Percentiles rank a stretch among this genome's conserved stretches.
Evolutionary conservation across 2,329 filamentous ascomycete genomes (phyloP).

Genomic region (Endoconidiophora laricicola): DNA sequence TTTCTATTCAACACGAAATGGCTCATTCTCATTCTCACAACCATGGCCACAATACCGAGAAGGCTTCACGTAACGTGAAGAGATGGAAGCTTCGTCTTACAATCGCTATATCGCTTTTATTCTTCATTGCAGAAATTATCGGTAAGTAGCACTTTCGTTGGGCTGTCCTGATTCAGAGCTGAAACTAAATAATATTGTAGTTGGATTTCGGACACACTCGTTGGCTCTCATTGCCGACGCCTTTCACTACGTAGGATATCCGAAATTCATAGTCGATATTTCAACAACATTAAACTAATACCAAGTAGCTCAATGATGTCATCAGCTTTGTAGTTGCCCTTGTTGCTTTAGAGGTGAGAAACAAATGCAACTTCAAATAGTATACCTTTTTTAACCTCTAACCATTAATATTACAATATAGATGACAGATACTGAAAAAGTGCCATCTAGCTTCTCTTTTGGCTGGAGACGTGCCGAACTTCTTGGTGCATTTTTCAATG

Average conservation of each 20-base stretch:
- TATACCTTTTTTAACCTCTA: background rate
- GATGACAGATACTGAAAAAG: constrained; percentile 37
- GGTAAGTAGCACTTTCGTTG: constrained; percentile 20
- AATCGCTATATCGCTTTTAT: constrained; percentile 32
- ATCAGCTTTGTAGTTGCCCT: constrained; percentile 53
- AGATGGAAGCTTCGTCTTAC: constrained; percentile 31
- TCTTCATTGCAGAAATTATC: constrained; percentile 35
- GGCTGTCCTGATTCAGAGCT: constrained; percentile 8
- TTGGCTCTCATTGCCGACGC: constrained; percentile 61
- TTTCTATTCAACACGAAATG: background rate
- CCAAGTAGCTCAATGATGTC: constrained; percentile 47
- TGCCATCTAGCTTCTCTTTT: constrained; percentile 46
- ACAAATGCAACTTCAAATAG: background rate
- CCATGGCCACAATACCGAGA: background rate
- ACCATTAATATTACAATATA: constrained; percentile 17
- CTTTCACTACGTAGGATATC: constrained; percentile 50
- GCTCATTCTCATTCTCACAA: background rate
- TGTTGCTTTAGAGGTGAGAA: constrained; percentile 40
- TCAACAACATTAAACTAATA: constrained; percentile 10
- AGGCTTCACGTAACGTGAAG: constrained; percentile 12
- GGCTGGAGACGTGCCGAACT: constrained; percentile 64
- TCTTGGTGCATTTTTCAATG: constrained; percentile 67
- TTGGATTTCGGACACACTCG: constrained; percentile 54
- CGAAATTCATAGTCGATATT: background rate
- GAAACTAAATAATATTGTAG: constrained; percentile 19